Evolutionary conservation across 331 rosid species (phyloP), one percentile per base, ranked within the genome.

Genomic region (Quercus phellos): DNA sequence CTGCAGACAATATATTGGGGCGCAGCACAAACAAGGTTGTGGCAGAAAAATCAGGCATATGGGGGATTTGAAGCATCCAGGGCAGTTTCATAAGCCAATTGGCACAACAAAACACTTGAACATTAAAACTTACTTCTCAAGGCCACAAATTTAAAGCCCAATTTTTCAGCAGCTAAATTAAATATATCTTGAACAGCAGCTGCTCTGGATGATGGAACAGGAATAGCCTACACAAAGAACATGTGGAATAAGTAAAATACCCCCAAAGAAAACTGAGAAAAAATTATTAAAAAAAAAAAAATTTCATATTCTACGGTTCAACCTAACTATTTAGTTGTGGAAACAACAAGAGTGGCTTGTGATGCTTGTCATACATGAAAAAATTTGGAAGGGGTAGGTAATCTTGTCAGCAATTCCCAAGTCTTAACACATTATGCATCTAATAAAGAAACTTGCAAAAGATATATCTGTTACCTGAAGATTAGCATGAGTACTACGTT

Each of bases 401-500:
- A 34, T 42, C 26, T 24, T 54, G 13, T 75, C 70, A 66, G 66
- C 30, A 81, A 24, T 74, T 70, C 77, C n/a, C 32, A 35, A 3
- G 51, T 29, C 34, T 6, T 24, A 30, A 42, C 14, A 55, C 22
- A 34, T 5, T 17, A 72, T 51, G 64, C 32, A 77, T 81, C 67
- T 9, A 75, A 53, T 55, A 24, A 27, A 8, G 66, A 58, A 70
- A 69, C 58, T 73, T 69, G 60, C 30, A 75, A 78, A 50, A 61
- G 32, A 70, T 32, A 74, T 50, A 63, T 54, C 35, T 29, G 24
- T 80, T 87, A 91, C 99, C 99, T 95, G 99, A 82, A 92, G 94
- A 91, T 95, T 95, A 81, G 98, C 98, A 86, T 95, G 99, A 76
- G 88, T 82, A 63, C 84, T 83, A 70, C 91, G 93, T 68, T 80